Conservation (phyloP, 306 rosid genomes). For the Canavalia ensiformis region DNA sequence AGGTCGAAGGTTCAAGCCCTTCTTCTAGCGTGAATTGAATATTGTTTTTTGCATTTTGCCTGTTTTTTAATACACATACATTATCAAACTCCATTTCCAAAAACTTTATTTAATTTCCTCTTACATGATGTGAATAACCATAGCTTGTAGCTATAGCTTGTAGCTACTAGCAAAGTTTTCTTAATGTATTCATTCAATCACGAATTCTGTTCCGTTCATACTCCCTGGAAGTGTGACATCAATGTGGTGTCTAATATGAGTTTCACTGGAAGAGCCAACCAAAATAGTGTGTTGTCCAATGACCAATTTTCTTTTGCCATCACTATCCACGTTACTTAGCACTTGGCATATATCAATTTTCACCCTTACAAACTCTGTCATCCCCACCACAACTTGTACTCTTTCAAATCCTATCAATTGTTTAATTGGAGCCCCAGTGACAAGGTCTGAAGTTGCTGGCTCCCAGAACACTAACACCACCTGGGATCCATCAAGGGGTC, state of each 20-base stretch:
- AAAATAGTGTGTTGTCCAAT: slow-evolving; percentile 58
- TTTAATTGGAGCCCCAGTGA: slow-evolving; percentile 56
- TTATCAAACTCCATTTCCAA: too few species aligned
- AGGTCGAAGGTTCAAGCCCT: too few species aligned
- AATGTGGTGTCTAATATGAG: slow-evolving; percentile 62
- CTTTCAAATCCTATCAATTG: slow-evolving; percentile 71
- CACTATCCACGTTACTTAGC: slow-evolving; percentile 62
- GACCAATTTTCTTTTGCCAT: slow-evolving; percentile 67
- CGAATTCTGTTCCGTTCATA: slow-evolving; percentile 16
- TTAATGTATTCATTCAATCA: slow-evolving; percentile 21
- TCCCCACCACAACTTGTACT: slow-evolving; percentile 51
- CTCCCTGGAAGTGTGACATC: slow-evolving; percentile 49
- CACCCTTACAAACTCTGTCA: slow-evolving; percentile 48
- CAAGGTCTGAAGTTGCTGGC: slow-evolving; percentile 39
- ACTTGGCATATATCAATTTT: slow-evolving; percentile 60
- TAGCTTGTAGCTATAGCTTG: slow-evolving; percentile 5
- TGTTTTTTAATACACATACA: too few species aligned
- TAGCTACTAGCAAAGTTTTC: slow-evolving; percentile 10
- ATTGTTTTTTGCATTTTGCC: too few species aligned
- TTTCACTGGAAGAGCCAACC: slow-evolving; percentile 65
- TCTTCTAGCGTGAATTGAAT: too few species aligned
- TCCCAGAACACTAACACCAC: slow-evolving; percentile 70
- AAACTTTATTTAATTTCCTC: too few species aligned
- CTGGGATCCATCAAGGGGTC: slow-evolving; percentile 61
- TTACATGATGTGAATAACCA: not conserved